These are phyloP conservation scores for Chlorella sp. DNA, from an alignment of 139 green algal genomes.

Conservation along the genomic window DNA sequence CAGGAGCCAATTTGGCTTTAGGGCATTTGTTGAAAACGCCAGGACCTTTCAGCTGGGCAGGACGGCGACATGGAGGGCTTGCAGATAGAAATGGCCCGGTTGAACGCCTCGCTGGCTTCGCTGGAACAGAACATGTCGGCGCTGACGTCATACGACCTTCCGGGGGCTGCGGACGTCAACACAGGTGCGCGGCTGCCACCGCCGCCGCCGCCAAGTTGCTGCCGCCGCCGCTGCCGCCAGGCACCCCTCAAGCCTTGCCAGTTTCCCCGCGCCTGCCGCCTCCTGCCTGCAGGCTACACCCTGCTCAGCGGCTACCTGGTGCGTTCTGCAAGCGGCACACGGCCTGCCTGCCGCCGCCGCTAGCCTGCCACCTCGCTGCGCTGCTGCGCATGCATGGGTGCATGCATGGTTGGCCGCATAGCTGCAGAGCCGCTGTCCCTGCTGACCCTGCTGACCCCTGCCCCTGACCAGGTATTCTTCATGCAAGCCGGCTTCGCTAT, in stretches of 20 bases:
- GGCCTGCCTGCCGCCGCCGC: not conserved
- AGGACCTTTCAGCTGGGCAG: too few species aligned
- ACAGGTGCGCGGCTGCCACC: not conserved
- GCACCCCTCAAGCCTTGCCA: not conserved
- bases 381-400: too few species aligned
- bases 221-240: not conserved
- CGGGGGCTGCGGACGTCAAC: constrained; percentile 8
- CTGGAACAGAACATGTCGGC: not conserved
- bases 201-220: not conserved
- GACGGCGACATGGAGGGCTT: not conserved
- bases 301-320: constrained; percentile 13
- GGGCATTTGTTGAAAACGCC: not conserved
- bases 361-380: too few species aligned
- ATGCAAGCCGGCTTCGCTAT: constrained; percentile 93
- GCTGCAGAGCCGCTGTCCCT: too few species aligned
- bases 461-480: constrained; percentile 78
- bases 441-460: too few species aligned
- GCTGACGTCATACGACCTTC: not conserved
- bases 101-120: not conserved
- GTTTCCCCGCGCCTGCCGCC: not conserved
- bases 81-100: not conserved
- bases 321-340: not conserved
- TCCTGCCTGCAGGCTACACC: not conserved
- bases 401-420: too few species aligned
- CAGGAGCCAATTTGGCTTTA: not conserved